A percentile compares a stretch with the other conserved stretches of the same genome.
These are phyloP conservation scores for Daldinia bambusicola DNA, from an alignment of 495 filamentous ascomycete species.

Conservation along the genomic window DNA sequence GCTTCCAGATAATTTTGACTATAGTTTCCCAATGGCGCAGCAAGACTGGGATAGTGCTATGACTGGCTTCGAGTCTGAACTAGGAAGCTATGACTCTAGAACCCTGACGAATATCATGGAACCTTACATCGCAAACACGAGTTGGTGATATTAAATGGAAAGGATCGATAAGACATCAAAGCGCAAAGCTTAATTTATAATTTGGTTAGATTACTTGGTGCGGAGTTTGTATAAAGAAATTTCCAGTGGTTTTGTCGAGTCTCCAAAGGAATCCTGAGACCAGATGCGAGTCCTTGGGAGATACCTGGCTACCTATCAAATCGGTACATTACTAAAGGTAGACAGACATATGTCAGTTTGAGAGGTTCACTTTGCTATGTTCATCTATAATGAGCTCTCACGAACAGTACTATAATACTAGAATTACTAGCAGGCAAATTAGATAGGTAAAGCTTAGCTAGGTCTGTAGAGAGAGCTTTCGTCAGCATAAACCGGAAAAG, in stretches of 20 bases:
- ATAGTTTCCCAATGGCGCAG: slow-evolving; percentile 42
- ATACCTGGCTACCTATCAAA: too few relatives aligned
- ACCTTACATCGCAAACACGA: slow-evolving; percentile 40
- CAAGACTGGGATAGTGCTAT: slow-evolving; percentile 46
- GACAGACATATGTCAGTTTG: too few relatives aligned
- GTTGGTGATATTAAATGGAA: slow-evolving; percentile 32
- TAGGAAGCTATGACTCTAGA: slow-evolving; percentile 36
- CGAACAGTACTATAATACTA: too few relatives aligned
- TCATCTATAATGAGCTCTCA: too few relatives aligned
- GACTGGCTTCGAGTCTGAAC: slow-evolving; percentile 41
- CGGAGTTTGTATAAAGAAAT: not conserved
- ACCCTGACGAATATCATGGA: slow-evolving; percentile 40
- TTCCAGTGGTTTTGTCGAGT: not conserved
- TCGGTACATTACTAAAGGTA: not conserved
- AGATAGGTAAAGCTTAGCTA: too few relatives aligned
- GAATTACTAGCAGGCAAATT: too few relatives aligned
- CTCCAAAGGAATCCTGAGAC: not conserved
- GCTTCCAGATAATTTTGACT: slow-evolving; percentile 19
- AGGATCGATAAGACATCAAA: too few relatives aligned
- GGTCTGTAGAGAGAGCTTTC: not conserved
- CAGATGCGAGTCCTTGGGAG: not conserved
- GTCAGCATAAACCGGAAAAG: not conserved
- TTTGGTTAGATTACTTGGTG: not conserved
- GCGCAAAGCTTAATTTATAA: too few relatives aligned
- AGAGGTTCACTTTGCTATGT: too few relatives aligned